Evolutionary conservation across 108 stramenopile genomes (phyloP), one percentile per base, ranked within the genome.

Genomic region (Conticribra guillardii): DNA sequence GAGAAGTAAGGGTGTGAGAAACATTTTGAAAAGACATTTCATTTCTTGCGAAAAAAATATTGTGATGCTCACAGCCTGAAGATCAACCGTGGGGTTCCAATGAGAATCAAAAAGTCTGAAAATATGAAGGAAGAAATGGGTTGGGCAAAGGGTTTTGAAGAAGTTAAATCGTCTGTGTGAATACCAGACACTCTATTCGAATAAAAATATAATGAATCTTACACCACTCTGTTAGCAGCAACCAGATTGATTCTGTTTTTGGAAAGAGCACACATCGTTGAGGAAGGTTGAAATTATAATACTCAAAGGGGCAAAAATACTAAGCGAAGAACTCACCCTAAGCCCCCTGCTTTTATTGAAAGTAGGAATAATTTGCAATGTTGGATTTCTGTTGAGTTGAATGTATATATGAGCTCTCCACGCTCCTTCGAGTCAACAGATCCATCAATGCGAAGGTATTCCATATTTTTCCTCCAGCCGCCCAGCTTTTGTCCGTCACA

Each of bases 381-480:
- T 5, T 66, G 54, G 37, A 67, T 69, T 23, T 76, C 45, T 37
- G 71, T 67, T 54, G 84, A 80, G 67, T 83, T 74, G 73, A 83
- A 83, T 27, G 73, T 51, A 31, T 49, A 30, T 49, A 92, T 69
- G 3, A 83, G 68, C 14, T 85, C 84, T 24, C 91, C 89, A 23
- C 91, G 81, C 16, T 87, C 79, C 33, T 50, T 52, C n/a, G 85
- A 76, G 54, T 56, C 56, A 5, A 82, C 87, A 16, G 49, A 49
- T 21, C 91, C 91, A 74, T 92, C 91, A 52, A 92, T 89, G 11
- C 91, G 85, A 5, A 88, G 79, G 64, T 85, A 88, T 7, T 92
- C 85, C 11, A 48, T 27, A 17, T 80, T 77, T 27, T 68, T 66
- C 53, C 50, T 67, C 91, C 91, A 92, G 9, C 82, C 78, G n/a